Percentiles rank a stretch among this genome's conserved stretches.
phyloP scores from a whole-genome alignment of 495 filamentous ascomycete genomes.

The Annulohypoxylon bovei region DNA sequence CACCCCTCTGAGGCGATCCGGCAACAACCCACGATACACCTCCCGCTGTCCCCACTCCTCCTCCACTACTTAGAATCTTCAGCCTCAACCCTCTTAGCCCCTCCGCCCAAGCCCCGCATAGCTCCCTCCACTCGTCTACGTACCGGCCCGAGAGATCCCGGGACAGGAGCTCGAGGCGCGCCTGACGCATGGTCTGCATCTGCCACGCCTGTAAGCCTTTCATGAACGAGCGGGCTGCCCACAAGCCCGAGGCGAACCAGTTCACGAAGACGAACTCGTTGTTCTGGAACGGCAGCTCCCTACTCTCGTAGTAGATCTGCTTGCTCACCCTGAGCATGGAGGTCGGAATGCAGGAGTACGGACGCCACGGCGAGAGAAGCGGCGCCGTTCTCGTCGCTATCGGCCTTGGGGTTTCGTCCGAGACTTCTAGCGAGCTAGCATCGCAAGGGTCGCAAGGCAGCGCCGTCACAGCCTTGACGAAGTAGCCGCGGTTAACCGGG shows the following conservation, averaged over 20 bases:
- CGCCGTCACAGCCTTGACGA: slow-evolving; percentile 36
- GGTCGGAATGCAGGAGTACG: slow-evolving; percentile 44
- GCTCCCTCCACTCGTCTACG: slow-evolving; percentile 41
- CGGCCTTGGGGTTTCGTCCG: neutral
- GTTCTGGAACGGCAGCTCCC: slow-evolving; percentile 45
- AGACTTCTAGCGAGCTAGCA: neutral
- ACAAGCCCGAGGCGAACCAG: slow-evolving; percentile 49
- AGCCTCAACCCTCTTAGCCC: slow-evolving; percentile 45
- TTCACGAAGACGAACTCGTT: slow-evolving; percentile 54
- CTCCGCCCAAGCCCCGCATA: slow-evolving; percentile 43
- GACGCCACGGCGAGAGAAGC: slow-evolving; percentile 46
- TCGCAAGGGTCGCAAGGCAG: neutral
- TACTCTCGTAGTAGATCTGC: slow-evolving; percentile 48
- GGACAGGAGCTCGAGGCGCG: slow-evolving; percentile 42
- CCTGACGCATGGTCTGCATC: slow-evolving; percentile 46
- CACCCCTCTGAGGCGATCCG: slow-evolving; percentile 25
- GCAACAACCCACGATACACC: slow-evolving; percentile 38
- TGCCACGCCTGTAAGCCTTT: slow-evolving; percentile 45
- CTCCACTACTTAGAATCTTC: slow-evolving; percentile 40
- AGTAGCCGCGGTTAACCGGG: slow-evolving; percentile 38
- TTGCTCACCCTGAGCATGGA: slow-evolving; percentile 44
- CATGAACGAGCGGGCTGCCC: slow-evolving; percentile 43
- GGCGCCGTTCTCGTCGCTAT: neutral
- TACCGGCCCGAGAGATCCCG: slow-evolving; percentile 36
- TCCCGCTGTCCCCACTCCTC: neutral